Evolutionary conservation across 2,329 filamentous ascomycete species (phyloP), one percentile per base, ranked within the genome.

Genomic region (Aspergillus puulaauensis): DNA sequence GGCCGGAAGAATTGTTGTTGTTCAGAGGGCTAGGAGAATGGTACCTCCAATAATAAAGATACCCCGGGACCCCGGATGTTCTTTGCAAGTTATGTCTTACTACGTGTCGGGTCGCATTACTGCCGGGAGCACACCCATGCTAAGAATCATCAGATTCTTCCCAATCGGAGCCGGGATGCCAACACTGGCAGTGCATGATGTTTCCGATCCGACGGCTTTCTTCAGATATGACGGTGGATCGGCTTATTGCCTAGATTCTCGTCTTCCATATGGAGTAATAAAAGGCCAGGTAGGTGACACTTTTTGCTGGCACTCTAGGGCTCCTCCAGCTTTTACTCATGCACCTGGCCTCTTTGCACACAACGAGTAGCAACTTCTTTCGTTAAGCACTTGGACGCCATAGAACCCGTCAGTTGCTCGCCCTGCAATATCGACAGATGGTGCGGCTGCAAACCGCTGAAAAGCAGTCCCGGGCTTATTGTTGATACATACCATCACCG

Each of bases 11-110:
- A 17, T 33, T 47, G 24, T 33, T 19, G 17, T n/a, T 31, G 27
- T 31, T 9, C 27, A 31, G 27, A 47, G 19, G 7, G 27, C 2
- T n/a, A 6, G 4, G 15, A 21, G 19, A 27, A 21, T 5, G 27
- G 8, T n/a, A 33, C 14, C 21, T 39, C 37, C 17, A 37, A 23
- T 51, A 15, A 41, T 56, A 31, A 24, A 53, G 17, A 27, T 21
- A 19, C 14, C 24, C 33, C 54, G 54, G 54, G 39, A 15, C 5
- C 41, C 47, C 54, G 54, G 54, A 52, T 27, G 54, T 19, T 51
- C 23, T 56, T 47, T 46, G 15, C 19, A 17, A 3, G 6, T 37
- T 43, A 45, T 50, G 53, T 27, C n/a, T 43, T 49, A n/a, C 37
- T 50, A 15, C 37, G 35, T 33, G 6, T 43, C 53, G 24, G 47